Conservation (phyloP, 225 moss, liverwort and hornwort species). For the Polytrichum formosum region DNA sequence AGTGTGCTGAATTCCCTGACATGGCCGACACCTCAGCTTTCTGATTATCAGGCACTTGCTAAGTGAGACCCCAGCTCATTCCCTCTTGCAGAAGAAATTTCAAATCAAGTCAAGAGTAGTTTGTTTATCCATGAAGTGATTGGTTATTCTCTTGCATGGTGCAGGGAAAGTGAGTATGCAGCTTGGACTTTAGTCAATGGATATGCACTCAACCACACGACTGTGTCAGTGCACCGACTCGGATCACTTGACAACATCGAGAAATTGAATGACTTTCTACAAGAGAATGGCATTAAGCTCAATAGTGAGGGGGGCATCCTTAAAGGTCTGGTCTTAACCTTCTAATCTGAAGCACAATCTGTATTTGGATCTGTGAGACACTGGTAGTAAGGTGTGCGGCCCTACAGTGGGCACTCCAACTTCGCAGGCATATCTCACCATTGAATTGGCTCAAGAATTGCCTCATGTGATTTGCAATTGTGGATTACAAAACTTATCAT, state of each 20-base stretch:
- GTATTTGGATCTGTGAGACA: too few relatives aligned
- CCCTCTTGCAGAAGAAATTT: too few relatives aligned
- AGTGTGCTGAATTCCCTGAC: conserved; percentile 80
- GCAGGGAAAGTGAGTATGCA: conserved; percentile 96
- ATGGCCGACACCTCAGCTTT: conserved; percentile 70
- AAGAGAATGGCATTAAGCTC: conserved; percentile 79
- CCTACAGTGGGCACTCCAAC: too few relatives aligned
- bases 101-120: too few relatives aligned
- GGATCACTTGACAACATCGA: conserved; percentile 54
- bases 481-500: too few relatives aligned
- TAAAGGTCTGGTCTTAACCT: conserved; percentile 49
- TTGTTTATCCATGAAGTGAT: too few relatives aligned
- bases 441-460: too few relatives aligned
- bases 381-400: too few relatives aligned
- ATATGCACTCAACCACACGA: conserved; percentile 86
- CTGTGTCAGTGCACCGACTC: conserved; percentile 94
- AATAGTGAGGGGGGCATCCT: conserved; percentile 89
- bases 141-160: not conserved
- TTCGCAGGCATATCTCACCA: too few relatives aligned
- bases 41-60: conserved; percentile 84
- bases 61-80: conserved; percentile 39
- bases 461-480: too few relatives aligned
- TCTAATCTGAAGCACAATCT: too few relatives aligned
- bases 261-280: conserved; percentile 75
- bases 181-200: conserved; percentile 98